Conservation (phyloP, 345 rosid genomes). For the Arabidopsis arenosa region DNA sequence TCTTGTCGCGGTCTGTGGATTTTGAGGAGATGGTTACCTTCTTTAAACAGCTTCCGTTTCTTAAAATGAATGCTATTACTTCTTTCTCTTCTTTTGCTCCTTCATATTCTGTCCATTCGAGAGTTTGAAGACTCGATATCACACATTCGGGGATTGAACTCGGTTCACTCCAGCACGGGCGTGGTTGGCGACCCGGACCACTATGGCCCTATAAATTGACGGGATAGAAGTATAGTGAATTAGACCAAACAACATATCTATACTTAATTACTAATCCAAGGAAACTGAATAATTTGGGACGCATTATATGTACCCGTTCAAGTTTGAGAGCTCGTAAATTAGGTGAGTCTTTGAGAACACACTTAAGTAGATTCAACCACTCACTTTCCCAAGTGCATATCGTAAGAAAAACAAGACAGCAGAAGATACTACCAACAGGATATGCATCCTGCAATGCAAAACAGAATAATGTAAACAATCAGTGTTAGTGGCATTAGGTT, state of each 20-base stretch:
- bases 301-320: no score
- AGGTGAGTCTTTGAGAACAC: no score
- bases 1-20: not conserved
- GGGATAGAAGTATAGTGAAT: not conserved
- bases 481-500: not conserved
- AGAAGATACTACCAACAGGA: no score
- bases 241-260: not conserved
- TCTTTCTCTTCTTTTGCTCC: slow-evolving; percentile 21
- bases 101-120: not conserved
- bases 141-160: not conserved
- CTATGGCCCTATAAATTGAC: not conserved
- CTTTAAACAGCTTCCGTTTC: slow-evolving; percentile 13
- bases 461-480: not conserved
- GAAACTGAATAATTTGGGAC: not conserved
- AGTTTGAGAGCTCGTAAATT: no score
- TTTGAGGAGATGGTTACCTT: not conserved
- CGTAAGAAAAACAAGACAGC: no score
- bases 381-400: no score
- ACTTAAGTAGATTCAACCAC: no score
- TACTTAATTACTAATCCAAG: not conserved
- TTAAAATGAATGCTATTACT: not conserved
- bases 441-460: no score
- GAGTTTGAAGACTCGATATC: not conserved
- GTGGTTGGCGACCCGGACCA: not conserved
- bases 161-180: slow-evolving; percentile 1